Percentiles rank a stretch among this genome's conserved stretches.
Evolutionary conservation across 2,329 filamentous ascomycete species (phyloP).

Genomic region (Aureobasidium vineae): DNA sequence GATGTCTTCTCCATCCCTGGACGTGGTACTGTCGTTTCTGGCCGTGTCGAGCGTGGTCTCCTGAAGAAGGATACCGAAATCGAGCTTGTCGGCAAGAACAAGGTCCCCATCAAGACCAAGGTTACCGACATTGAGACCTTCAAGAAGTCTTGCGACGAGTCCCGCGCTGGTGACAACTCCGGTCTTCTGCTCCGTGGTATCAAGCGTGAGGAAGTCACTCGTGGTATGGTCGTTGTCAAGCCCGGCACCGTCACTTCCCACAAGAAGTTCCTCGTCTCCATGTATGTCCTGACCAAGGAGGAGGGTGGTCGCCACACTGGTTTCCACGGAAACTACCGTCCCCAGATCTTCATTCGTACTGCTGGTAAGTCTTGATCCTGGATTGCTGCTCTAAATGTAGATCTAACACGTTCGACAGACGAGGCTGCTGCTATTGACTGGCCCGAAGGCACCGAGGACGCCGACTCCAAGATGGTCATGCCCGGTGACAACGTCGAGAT

Average conservation of each 20-base stretch:
- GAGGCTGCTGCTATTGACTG: constrained; percentile 75
- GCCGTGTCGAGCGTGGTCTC: constrained; percentile 92
- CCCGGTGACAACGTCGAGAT: constrained; percentile 99
- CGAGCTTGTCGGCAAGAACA: constrained; percentile 87
- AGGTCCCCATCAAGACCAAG: constrained; percentile 89
- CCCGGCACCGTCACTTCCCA: constrained; percentile 83
- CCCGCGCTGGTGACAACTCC: constrained; percentile 95
- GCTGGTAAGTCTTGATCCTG: constrained; percentile 65
- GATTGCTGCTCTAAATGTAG: not conserved
- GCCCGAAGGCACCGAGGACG: constrained; percentile 77
- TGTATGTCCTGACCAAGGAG: constrained; percentile 97
- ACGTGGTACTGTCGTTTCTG: constrained; percentile 94
- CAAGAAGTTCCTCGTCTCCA: constrained; percentile 88
- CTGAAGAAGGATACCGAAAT: constrained; percentile 94
- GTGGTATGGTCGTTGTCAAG: constrained; percentile 90
- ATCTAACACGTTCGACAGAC: constrained; percentile 42
- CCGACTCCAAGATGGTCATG: constrained; percentile 79
- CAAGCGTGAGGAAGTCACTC: constrained; percentile 88
- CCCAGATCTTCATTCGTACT: constrained; percentile 93
- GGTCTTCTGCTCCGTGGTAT: constrained; percentile 94
- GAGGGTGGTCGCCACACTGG: constrained; percentile 97
- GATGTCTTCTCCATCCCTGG: constrained; percentile 61
- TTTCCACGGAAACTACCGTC: constrained; percentile 94
- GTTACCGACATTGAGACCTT: constrained; percentile 99
- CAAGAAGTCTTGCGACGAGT: constrained; percentile 99